These are phyloP conservation scores for Clitocybe nebularis DNA, from an alignment of 1,284 basidiomycete species.

Conservation along the genomic window DNA sequence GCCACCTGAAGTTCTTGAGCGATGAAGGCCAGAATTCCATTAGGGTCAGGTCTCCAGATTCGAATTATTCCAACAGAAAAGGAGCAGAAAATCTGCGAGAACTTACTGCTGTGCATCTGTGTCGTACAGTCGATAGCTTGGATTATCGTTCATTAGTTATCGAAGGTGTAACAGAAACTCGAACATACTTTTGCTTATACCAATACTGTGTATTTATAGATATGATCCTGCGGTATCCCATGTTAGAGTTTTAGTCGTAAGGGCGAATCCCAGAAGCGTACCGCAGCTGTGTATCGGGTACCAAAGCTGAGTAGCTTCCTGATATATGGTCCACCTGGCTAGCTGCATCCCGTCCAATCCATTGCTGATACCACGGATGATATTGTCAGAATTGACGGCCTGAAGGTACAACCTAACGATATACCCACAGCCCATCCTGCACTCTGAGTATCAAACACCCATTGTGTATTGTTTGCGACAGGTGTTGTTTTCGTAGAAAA, in stretches of 20 bases:
- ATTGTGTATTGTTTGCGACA: slow-evolving; percentile 32
- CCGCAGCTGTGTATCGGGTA: slow-evolving; percentile 41
- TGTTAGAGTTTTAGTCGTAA: not conserved
- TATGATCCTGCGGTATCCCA: slow-evolving; percentile 35
- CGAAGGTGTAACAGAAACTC: not conserved
- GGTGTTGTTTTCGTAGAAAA: slow-evolving; percentile 43
- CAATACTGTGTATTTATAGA: slow-evolving; percentile 57
- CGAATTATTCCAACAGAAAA: not conserved
- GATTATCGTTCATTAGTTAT: not conserved
- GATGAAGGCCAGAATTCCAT: slow-evolving; percentile 14
- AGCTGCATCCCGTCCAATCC: slow-evolving; percentile 34
- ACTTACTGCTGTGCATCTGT: slow-evolving; percentile 38
- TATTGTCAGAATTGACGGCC: too few species aligned
- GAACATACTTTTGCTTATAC: slow-evolving; percentile 46
- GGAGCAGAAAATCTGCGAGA: not conserved
- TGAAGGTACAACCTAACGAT: too few species aligned
- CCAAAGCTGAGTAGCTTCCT: slow-evolving; percentile 45
- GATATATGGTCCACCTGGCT: slow-evolving; percentile 39
- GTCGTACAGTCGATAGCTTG: slow-evolving; percentile 51
- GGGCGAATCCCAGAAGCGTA: slow-evolving; percentile 13
- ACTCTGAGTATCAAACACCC: slow-evolving; percentile 47
- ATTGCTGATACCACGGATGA: slow-evolving; percentile 39
- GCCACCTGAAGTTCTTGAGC: slow-evolving; percentile 13
- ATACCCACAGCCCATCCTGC: slow-evolving; percentile 42
- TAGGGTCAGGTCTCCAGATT: slow-evolving; percentile 20